Evolutionary conservation across 805 yeast genomes (phyloP).

Genomic region (Pichia heedii): DNA sequence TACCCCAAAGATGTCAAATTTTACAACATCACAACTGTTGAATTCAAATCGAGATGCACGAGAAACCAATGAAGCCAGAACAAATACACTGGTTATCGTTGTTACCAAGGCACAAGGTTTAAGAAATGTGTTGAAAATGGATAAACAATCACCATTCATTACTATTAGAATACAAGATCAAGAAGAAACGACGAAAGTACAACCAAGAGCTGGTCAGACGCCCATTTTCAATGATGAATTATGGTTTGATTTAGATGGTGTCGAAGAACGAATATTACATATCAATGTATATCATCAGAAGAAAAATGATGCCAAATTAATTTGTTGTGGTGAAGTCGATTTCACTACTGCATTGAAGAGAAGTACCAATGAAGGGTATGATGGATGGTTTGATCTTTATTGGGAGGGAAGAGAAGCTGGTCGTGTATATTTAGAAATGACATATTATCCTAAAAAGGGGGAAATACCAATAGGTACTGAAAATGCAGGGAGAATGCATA

Average conservation of each 20-base stretch:
- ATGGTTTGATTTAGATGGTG: conserved; percentile 56
- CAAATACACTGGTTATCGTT: conserved; percentile 57
- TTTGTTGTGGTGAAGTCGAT: conserved; percentile 76
- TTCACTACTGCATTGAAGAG: conserved; percentile 63
- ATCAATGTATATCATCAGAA: conserved; percentile 78
- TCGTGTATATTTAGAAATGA: conserved; percentile 80
- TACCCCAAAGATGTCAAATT: conserved; percentile 1
- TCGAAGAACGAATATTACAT: conserved; percentile 52
- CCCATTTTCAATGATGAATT: conserved; percentile 82
- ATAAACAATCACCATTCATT: conserved; percentile 90
- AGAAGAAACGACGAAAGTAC: conserved; percentile 70
- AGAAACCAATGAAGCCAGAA: neutral
- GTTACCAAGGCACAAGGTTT: conserved; percentile 77
- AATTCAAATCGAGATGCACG: neutral
- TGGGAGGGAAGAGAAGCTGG: conserved; percentile 76
- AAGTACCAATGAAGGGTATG: conserved; percentile 65
- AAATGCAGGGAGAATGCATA: conserved; percentile 14
- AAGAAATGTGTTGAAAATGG: conserved; percentile 77
- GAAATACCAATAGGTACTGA: conserved; percentile 25
- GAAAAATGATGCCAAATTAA: conserved; percentile 76
- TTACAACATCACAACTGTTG: conserved; percentile 4
- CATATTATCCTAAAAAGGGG: conserved; percentile 60
- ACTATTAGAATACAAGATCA: conserved; percentile 72
- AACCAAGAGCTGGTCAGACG: conserved; percentile 86
- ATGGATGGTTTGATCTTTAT: conserved; percentile 70